A percentile compares a stretch with the other conserved stretches of the same genome.
Evolutionary conservation across 257 asterid species (phyloP).

Genomic region (Solanum pinnatisectum): DNA sequence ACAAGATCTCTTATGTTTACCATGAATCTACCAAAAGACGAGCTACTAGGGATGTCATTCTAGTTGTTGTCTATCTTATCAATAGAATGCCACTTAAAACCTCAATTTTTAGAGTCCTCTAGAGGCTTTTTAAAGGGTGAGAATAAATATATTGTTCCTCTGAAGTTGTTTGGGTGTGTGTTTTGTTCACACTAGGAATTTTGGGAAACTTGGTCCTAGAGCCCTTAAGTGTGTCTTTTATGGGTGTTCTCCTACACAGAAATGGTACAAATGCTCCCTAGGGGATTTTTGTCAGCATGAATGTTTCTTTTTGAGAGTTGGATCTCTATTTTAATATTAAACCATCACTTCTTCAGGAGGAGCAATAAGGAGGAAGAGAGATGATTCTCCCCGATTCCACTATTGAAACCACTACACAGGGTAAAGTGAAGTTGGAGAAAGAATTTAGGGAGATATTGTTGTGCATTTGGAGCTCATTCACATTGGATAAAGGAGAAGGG

Average conservation of each 20-base stretch:
- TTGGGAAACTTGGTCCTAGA: background rate
- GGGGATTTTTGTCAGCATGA: background rate
- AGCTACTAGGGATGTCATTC: background rate
- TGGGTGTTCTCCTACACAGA: background rate
- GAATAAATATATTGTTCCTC: background rate
- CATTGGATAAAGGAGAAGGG: background rate
- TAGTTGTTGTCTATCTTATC: background rate
- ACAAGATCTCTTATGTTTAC: background rate
- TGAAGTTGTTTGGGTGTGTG: background rate
- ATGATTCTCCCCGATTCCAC: background rate
- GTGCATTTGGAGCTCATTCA: background rate
- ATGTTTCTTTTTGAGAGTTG: background rate
- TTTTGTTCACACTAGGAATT: background rate
- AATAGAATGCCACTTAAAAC: too few relatives aligned
- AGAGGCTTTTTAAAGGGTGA: too few relatives aligned
- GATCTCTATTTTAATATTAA: background rate
- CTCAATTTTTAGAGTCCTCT: background rate
- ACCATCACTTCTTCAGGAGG: background rate
- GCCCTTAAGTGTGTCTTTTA: background rate
- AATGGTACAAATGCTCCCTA: background rate
- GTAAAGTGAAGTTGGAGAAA: background rate
- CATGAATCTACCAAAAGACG: background rate
- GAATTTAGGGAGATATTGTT: background rate
- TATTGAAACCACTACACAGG: background rate
- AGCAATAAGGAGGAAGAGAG: too few relatives aligned